Conservation (phyloP, 2,329 filamentous ascomycete species). For the Neonectria faginata region DNA sequence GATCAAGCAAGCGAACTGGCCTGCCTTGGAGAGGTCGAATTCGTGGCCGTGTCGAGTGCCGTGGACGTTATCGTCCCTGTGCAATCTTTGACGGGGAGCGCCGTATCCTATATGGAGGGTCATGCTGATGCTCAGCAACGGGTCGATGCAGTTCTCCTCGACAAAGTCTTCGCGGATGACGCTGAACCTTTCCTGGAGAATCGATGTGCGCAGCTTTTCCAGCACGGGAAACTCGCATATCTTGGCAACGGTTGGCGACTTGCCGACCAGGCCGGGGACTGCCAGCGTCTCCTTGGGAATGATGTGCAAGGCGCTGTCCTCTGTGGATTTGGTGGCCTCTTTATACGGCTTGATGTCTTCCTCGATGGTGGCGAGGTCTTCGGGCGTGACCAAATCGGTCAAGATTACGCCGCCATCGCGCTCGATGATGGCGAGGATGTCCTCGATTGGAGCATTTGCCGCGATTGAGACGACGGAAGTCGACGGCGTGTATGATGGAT, state of each 20-base stretch:
- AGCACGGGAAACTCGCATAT: background rate
- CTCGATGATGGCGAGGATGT: background rate
- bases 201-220: background rate
- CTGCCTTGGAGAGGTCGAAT: background rate
- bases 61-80: conserved; percentile 3
- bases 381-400: background rate
- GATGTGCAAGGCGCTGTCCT: conserved; percentile 4
- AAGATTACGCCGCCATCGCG: conserved; percentile 5
- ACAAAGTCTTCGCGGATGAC: conserved; percentile 3
- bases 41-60: background rate
- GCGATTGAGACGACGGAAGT: background rate
- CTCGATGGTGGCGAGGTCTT: background rate
- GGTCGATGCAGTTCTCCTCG: background rate
- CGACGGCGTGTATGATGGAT: background rate
- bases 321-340: background rate
- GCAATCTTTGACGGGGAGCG: conserved; percentile 1
- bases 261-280: background rate
- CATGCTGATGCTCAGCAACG: conserved; percentile 3
- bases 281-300: background rate
- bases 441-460: background rate
- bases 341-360: background rate
- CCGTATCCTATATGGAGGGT: background rate
- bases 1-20: conserved; percentile 1
- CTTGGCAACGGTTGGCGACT: background rate
- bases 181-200: background rate